These are phyloP conservation scores for Rhynchospora pubera DNA, from an alignment of 176 grass and related monocot genomes.

Conservation along the genomic window DNA sequence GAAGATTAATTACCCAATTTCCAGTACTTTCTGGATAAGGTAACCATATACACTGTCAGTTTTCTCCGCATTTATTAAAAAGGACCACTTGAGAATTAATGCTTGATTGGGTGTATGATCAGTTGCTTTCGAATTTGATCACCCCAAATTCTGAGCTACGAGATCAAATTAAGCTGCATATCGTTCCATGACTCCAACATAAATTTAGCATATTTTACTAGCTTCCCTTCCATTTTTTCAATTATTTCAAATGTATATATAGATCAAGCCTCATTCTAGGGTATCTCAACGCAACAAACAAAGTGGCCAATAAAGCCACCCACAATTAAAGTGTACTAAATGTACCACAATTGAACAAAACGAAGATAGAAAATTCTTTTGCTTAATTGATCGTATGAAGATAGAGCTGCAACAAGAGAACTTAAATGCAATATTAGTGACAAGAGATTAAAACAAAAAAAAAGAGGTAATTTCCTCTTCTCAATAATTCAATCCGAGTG, in stretches of 20 bases:
- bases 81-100: background rate
- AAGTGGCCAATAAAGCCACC: background rate
- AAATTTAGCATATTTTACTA: background rate
- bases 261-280: slow-evolving; percentile 3
- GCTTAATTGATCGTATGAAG: background rate
- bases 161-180: background rate
- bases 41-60: background rate
- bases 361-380: background rate
- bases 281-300: background rate
- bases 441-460: background rate
- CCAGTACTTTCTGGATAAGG: background rate
- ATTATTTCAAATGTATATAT: background rate
- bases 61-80: background rate
- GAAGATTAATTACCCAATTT: background rate
- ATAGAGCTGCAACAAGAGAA: background rate
- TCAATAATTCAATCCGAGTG: background rate
- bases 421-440: background rate
- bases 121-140: background rate
- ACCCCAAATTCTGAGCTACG: background rate
- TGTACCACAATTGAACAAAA: background rate
- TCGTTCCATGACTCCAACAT: background rate
- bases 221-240: background rate
- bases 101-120: slow-evolving; percentile 6
- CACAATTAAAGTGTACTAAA: background rate
- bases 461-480: too few species aligned